Evolutionary conservation across 2,329 filamentous ascomycete species (phyloP).

Genomic region (Stylonectria norvegica): DNA sequence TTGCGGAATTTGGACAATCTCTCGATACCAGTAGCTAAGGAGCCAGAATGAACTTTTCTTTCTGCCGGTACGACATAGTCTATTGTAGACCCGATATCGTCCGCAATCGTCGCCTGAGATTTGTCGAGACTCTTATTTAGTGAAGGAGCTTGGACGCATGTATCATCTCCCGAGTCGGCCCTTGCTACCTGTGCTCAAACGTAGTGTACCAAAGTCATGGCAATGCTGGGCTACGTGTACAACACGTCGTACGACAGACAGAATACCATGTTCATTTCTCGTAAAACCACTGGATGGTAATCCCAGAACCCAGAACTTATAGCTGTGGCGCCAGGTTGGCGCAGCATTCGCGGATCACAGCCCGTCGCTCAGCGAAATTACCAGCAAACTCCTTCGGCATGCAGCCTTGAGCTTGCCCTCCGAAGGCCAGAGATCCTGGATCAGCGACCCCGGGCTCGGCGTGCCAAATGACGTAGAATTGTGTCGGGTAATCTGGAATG

Average conservation of each 20-base stretch:
- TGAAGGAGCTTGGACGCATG: conserved; percentile 21
- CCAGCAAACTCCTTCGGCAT: too few relatives aligned
- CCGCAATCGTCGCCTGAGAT: conserved; percentile 13
- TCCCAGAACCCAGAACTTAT: conserved; percentile 12
- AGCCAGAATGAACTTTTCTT: background rate
- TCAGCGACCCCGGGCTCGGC: conserved; percentile 2
- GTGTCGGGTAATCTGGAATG: conserved; percentile 14
- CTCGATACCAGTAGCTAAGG: background rate
- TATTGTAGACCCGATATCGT: conserved; percentile 12
- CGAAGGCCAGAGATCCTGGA: background rate
- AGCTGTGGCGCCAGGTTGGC: too few relatives aligned
- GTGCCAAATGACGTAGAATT: conserved; percentile 11
- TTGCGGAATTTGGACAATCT: background rate
- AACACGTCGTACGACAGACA: conserved; percentile 17
- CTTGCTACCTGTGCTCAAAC: conserved; percentile 19
- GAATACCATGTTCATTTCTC: conserved; percentile 10
- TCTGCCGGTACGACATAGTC: conserved; percentile 4
- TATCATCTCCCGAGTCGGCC: conserved; percentile 21
- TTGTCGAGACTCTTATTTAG: conserved; percentile 8
- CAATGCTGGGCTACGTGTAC: conserved; percentile 20
- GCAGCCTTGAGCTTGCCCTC: too few relatives aligned
- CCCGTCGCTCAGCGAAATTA: conserved; percentile 9
- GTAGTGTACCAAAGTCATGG: conserved; percentile 14
- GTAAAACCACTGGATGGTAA: too few relatives aligned
- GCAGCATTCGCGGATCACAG: too few relatives aligned